Evolutionary conservation across 805 yeast species (phyloP), one percentile per base, ranked within the genome.

Genomic region (Candida schatavii): DNA sequence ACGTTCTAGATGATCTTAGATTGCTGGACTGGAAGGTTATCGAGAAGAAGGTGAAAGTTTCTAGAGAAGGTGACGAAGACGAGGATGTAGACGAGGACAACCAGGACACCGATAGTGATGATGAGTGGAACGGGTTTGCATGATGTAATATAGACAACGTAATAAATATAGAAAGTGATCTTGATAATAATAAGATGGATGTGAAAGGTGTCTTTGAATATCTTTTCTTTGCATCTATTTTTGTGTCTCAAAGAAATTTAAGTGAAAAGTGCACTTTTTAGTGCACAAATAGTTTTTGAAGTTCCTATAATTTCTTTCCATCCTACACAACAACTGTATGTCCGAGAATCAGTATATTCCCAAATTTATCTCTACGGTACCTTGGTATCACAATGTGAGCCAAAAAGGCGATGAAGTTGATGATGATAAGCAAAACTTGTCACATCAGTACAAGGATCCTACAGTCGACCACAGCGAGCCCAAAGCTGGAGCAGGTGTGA

Each of bases 1-100:
- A 87, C 27, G 72, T 91, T 0, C 65, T 86, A 30, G 65, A 67
- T 1, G 95, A 90, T 55, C 60, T 66, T 22, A 74, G 93, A 55
- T 68, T 88, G 36, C 57, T 59, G 19, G 70, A 70, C 26, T 87
- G 96, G 93, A 85, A 82, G 6, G 64, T 79, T 5, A 59, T 62
- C 4, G 54, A 46, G 2, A 55, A 51, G 13, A 60, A 52, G 10
- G 53, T 51, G 9, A 61, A 49, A 5, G 27, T 11, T 23, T 23
- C 27, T 23, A 11, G 11, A 7, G 54, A 51, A n/a, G 61, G 52
- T 30, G 46, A 32, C 9, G 55, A 48, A 4, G 51, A 37, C 7
- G 30, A 37, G 11, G 43, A 43, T 5, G 32, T n/a, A 13, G 32
- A 29, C 10, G 32, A 17, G 14, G 27, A 23, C 27, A 11, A 23